Evolutionary conservation across 2,329 filamentous ascomycete genomes (phyloP).

Genomic region (Paracamarosporium sp.): DNA sequence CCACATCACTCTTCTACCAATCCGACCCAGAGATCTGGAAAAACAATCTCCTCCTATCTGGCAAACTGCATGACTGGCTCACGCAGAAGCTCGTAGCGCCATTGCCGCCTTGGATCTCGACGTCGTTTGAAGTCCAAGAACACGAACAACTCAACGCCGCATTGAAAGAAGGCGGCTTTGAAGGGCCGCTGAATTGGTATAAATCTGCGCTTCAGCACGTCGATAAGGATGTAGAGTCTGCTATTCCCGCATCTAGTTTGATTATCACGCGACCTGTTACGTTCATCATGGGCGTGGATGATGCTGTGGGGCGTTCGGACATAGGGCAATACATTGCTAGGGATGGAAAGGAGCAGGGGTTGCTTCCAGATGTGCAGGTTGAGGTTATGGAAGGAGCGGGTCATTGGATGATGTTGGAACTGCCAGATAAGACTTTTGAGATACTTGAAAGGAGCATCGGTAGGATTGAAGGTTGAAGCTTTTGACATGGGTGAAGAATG

Average conservation of each 20-base stretch:
- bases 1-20: background rate
- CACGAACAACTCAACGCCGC: background rate
- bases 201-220: constrained; percentile 1
- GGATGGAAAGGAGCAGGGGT: background rate
- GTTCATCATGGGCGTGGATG: constrained; percentile 2
- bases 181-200: constrained; percentile 1
- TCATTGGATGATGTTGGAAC: constrained; percentile 1
- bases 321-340: background rate
- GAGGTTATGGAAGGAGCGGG: background rate
- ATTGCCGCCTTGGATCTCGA: background rate
- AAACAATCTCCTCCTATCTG: background rate
- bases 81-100: background rate
- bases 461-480: no score
- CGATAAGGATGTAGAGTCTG: background rate
- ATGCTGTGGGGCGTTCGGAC: constrained; percentile 5
- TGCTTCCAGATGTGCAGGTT: background rate
- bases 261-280: background rate
- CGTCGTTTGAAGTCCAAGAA: background rate
- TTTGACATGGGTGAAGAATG: no score
- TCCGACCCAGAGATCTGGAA: background rate
- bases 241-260: background rate
- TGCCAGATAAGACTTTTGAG: background rate
- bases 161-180: background rate
- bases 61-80: background rate
- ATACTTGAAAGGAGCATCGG: constrained; percentile 1